Evolutionary conservation across 2,329 filamentous ascomycete genomes (phyloP).

Genomic region (Paradendryphiella salina): DNA sequence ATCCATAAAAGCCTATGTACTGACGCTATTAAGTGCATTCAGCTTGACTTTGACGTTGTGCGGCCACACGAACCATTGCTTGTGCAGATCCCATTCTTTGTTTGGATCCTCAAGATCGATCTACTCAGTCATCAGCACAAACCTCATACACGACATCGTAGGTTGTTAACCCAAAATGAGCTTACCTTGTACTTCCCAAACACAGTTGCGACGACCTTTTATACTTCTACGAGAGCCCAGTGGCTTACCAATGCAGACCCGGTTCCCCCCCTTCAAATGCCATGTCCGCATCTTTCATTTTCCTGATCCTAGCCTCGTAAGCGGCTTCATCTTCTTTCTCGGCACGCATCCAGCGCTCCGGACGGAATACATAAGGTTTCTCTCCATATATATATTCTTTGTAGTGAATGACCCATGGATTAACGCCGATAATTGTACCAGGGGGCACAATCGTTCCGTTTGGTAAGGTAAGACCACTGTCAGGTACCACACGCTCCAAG

Average conservation of each 20-base stretch:
- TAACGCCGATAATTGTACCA: constrained; percentile 41
- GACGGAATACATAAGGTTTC: constrained; percentile 24
- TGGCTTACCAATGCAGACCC: constrained; percentile 36
- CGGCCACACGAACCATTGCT: constrained; percentile 50
- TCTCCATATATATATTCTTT: constrained; percentile 28
- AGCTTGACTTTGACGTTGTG: constrained; percentile 39
- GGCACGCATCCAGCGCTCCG: constrained; percentile 42
- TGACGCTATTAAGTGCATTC: constrained; percentile 12
- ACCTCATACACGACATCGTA: not conserved
- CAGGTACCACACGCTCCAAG: constrained; percentile 39
- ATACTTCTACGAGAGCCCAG: constrained; percentile 39
- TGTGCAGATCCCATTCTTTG: constrained; percentile 48
- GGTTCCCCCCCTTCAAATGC: constrained; percentile 39
- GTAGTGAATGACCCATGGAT: constrained; percentile 36
- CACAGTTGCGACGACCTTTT: constrained; percentile 53
- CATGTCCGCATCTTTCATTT: constrained; percentile 44
- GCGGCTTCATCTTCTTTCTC: constrained; percentile 16
- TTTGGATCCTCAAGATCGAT: constrained; percentile 44
- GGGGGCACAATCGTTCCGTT: constrained; percentile 32
- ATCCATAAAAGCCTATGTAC: not conserved
- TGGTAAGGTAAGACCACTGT: constrained; percentile 20
- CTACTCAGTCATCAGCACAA: constrained; percentile 19
- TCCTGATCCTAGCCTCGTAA: constrained; percentile 26
- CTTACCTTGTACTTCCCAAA: constrained; percentile 52
- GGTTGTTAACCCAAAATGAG: constrained; percentile 24